Base-by-base conservation (phyloP, 768 basidiomycete species). In the Russula lepida region DNA sequence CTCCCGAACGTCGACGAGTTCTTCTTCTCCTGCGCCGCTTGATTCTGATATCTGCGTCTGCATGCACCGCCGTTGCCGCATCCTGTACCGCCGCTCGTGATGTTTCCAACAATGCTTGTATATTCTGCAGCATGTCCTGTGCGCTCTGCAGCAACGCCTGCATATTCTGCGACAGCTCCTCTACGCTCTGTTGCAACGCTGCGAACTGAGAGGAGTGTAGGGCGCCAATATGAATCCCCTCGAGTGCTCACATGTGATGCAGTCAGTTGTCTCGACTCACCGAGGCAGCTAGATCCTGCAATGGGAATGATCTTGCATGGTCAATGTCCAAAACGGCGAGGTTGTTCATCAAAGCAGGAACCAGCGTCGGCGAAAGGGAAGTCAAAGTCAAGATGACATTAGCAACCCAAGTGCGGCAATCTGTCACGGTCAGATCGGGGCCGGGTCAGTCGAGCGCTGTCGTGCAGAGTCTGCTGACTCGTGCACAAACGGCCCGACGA, bases 181-280 rank as follows among this genome's bases (percentile, higher is more conserved):
- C 66, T 58, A 49, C 65, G 58, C 46, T 56, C 64, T 33, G 64
- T 23, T 25, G 62, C 35, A 28, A 59, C 61, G 49, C 59, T 58
- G 44, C 51, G 39, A 27, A 66, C 67, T 28, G 68, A 61, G 33
- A 64, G 17, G 39, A 21, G 19, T 35, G 35, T 35, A n/a, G 17
- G 19, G 13, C 3, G 43, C 19, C 35, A 37, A 6, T 11, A 23
- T 32, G 43, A 30, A 21, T 44, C 30, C 5, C n/a, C 19, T 6
- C 11, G 5, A n/a, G n/a, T 35, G 1, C 39, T 21, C 41, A 37
- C 12, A 11, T 1, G 17, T 1, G 28, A 30, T 4, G 19, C 3
- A 37, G 48, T 50, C 28, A 11, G 9, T 35, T 27, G 43, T 44
- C 49, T 44, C 43, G 23, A 39, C 59, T 60, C 43, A 60, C 59